Percentiles rank a stretch among this genome's conserved stretches.
phyloP scores from a whole-genome alignment of 257 asterid species.

The Solanum tarijense region DNA sequence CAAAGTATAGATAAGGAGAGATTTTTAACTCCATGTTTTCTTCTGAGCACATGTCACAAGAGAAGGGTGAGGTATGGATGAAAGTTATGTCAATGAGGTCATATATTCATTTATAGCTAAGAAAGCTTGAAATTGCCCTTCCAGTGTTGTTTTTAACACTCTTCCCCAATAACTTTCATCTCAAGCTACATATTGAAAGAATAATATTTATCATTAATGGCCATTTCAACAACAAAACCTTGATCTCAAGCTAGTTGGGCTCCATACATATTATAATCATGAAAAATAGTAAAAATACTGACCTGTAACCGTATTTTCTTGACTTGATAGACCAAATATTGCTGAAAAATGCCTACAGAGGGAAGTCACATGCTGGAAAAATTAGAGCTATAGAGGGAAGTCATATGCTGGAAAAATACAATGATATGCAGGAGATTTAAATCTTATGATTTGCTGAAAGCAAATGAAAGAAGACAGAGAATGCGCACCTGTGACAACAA shows the following conservation, averaged over 20 bases:
- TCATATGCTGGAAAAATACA: not conserved
- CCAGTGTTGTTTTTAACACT: not conserved
- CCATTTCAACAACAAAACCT: not conserved
- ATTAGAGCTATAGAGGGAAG: not conserved
- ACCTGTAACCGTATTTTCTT: conserved; percentile 92
- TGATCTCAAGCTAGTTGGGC: not conserved
- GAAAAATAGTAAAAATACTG: conserved; percentile 8
- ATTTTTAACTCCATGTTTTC: not conserved
- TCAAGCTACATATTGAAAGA: not conserved
- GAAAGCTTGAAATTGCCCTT: not conserved
- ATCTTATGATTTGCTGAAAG: not conserved
- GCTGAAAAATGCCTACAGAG: conserved; percentile 74
- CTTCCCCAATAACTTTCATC: not conserved
- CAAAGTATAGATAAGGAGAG: not conserved
- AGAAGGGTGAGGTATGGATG: not conserved
- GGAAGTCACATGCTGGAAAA: not conserved
- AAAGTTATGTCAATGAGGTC: not conserved
- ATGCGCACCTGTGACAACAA: conserved; percentile 61
- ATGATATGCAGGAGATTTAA: not conserved
- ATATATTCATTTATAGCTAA: not conserved
- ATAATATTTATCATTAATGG: not conserved
- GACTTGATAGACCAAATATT: conserved; percentile 89
- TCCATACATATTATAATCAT: not conserved
- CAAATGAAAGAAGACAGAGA: conserved; percentile 4
- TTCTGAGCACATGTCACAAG: not conserved